A percentile compares a stretch with the other conserved stretches of the same genome.
Evolutionary conservation across 2,329 filamentous ascomycete species (phyloP).

Genomic region (Furcasterigmium furcatum): DNA sequence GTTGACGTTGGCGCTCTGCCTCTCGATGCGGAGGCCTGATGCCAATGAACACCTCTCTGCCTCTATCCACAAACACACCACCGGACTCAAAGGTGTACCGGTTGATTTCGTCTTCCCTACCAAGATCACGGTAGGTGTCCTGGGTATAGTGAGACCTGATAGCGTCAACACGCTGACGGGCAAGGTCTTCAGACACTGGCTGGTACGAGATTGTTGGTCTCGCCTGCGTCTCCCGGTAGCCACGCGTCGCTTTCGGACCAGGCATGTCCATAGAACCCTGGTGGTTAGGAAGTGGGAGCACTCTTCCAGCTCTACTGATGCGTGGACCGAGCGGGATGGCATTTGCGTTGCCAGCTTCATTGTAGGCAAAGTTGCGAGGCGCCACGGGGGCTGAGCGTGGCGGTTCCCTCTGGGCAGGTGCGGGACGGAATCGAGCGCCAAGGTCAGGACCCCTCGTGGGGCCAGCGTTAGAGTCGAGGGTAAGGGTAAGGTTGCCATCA

Average conservation of each 20-base stretch:
- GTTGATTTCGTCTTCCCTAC: conserved; percentile 51
- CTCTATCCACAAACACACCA: conserved; percentile 66
- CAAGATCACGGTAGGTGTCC: conserved; percentile 35
- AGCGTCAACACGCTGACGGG: conserved; percentile 59
- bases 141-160: conserved; percentile 45
- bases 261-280: too few species aligned
- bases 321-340: conserved; percentile 34
- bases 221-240: conserved; percentile 10
- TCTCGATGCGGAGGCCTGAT: conserved; percentile 58
- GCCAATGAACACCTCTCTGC: conserved; percentile 65
- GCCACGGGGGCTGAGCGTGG: conserved; percentile 8
- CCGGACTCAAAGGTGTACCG: conserved; percentile 71
- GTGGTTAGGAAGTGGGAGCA: too few species aligned
- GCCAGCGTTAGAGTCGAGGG: conserved; percentile 33
- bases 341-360: conserved; percentile 20
- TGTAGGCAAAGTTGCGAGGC: conserved; percentile 6
- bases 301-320: neutral
- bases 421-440: too few species aligned
- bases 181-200: conserved; percentile 63
- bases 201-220: conserved; percentile 40
- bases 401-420: neutral
- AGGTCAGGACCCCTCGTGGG: neutral
- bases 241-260: too few species aligned
- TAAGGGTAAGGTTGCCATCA: conserved; percentile 51
- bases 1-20: conserved; percentile 10